Base-by-base conservation (phyloP, 306 rosid species). In the Adenanthera pavonina region DNA sequence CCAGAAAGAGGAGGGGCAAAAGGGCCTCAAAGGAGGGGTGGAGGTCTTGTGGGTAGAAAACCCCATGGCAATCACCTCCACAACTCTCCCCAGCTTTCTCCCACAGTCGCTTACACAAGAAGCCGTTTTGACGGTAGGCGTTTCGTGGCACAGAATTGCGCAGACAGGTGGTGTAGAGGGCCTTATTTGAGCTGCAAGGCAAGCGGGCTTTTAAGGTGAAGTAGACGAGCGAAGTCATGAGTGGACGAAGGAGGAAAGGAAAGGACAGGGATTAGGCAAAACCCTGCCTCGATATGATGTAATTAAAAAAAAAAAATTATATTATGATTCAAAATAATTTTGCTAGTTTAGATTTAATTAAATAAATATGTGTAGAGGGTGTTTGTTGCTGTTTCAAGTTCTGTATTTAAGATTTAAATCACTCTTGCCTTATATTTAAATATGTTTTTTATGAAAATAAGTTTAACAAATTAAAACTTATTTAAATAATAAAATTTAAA, bases 61-160 rank as follows among this genome's bases (percentile, higher is more conserved):
- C 77, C 92, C 97, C 91, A 90, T 85, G 78, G 91, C 84, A 85
- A 80, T 87, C 80, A 81, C 72, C 78, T 84, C 82, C 66, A 82
- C 80, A 66, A 86, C 87, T 81, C 80, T 88, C 75, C 89, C 90
- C 85, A 93, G 90, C 86, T 91, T 91, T 82, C 73, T 20, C 75
- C 82, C 80, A 43, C 60, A 80, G 78, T 53, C 81, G 85, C 66
- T 72, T 46, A 81, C 33, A 72, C 70, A 69, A 84, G 86, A 20
- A 78, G 89, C 90, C 87, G 92, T 81, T 66, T 81, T 81, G 89
- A 73, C 34, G 34, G 41, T 53, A 52, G 49, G 67, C 15, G 51
- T 16, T 43, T 41, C 7, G 51, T 70, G 84, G 78, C 60, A 87
- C 53, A 78, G 69, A 25, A 25, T 25, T 17, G 85, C 60, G 83